A percentile compares a stretch with the other conserved stretches of the same genome.
phyloP scores from a whole-genome alignment of 139 green algal species.

The Chlorella vulgaris region DNA sequence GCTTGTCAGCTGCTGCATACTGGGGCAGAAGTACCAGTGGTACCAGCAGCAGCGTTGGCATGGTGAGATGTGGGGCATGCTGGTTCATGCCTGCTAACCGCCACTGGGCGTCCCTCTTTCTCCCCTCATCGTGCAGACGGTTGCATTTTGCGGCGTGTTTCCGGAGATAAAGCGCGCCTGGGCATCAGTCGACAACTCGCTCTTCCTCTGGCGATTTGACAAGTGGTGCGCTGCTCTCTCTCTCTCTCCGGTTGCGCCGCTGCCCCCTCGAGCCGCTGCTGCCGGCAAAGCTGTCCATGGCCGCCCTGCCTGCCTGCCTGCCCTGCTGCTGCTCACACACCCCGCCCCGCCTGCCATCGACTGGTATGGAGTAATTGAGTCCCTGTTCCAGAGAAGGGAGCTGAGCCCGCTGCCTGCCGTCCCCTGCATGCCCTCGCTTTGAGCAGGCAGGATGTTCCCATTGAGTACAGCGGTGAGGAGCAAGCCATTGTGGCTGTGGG shows the following conservation, averaged over 20 bases:
- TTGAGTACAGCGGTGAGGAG: conserved; percentile 91
- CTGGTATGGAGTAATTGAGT: no score
- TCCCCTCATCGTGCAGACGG: conserved; percentile 62
- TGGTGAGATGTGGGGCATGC: no score
- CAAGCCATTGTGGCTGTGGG: conserved; percentile 91
- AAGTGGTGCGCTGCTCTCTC: conserved; percentile 59
- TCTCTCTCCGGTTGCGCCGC: no score
- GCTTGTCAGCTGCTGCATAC: no score
- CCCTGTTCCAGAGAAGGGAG: no score
- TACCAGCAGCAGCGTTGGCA: neutral
- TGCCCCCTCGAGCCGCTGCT: neutral
- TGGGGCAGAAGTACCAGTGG: no score
- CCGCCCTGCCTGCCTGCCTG: no score
- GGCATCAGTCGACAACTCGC: conserved; percentile 89
- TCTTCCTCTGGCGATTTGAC: conserved; percentile 94
- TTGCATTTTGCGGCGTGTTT: conserved; percentile 93
- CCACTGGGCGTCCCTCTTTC: no score
- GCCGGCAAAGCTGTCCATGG: no score
- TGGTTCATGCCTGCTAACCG: no score
- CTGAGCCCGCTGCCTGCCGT: neutral
- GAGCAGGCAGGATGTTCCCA: conserved; percentile 77
- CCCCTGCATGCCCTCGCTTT: neutral
- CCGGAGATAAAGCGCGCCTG: conserved; percentile 83
- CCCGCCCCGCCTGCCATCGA: no score
- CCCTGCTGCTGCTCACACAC: no score